These are phyloP conservation scores for Conticribra weissflogii DNA, from an alignment of 108 stramenopile species.

Conservation along the genomic window DNA sequence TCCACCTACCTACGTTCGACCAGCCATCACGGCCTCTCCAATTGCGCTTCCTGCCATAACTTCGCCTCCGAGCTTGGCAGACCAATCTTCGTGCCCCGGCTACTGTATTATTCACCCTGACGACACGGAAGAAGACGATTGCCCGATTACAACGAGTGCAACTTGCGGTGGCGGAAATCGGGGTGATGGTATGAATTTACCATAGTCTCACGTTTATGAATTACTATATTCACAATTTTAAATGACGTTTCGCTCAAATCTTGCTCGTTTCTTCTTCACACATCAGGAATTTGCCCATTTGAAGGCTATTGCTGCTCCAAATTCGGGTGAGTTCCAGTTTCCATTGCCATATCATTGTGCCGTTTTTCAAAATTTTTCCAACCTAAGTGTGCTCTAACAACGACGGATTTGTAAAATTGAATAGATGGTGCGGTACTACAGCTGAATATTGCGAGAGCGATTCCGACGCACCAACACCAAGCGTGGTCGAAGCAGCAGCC, in stretches of 20 bases:
- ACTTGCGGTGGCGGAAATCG: constrained; percentile 36
- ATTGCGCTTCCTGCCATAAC: constrained; percentile 3
- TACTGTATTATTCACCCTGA: constrained; percentile 21
- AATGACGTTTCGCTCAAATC: background rate
- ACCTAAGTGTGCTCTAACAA: no score
- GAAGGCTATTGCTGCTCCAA: constrained; percentile 24
- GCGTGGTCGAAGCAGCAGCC: constrained; percentile 22
- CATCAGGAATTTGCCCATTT: constrained; percentile 13
- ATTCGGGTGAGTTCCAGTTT: no score
- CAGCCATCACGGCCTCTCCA: constrained; percentile 12
- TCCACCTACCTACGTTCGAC: background rate
- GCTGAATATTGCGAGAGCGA: constrained; percentile 33
- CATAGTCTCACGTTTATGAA: no score
- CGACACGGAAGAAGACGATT: constrained; percentile 34
- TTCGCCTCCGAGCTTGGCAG: background rate
- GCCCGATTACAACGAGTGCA: constrained; percentile 22
- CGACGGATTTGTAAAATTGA: background rate
- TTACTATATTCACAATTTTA: no score
- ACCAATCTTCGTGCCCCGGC: constrained; percentile 4
- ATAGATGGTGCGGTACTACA: constrained; percentile 12
- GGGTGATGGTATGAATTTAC: constrained; percentile 15
- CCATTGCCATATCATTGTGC: background rate
- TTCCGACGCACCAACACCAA: constrained; percentile 26
- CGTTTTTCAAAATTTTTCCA: no score
- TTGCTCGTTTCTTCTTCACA: background rate